Evolutionary conservation across 352 stramenopile species (phyloP).

Genomic region (Phytopythium helicoides): DNA sequence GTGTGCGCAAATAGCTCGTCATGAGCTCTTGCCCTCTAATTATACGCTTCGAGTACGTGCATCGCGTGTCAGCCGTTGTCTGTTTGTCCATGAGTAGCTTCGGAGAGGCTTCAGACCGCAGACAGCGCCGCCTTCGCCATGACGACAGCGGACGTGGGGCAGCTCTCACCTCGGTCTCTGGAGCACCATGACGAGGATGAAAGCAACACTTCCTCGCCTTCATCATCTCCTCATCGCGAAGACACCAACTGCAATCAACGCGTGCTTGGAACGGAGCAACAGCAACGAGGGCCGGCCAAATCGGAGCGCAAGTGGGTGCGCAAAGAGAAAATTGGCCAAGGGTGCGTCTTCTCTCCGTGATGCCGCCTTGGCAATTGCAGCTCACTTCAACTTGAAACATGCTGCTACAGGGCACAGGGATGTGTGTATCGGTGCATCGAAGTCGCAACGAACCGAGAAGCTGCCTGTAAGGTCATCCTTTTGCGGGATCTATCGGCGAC

Average conservation of each 20-base stretch:
- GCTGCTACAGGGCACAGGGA: conserved; percentile 45
- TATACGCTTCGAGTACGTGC: no score
- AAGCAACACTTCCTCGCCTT: conserved; percentile 9
- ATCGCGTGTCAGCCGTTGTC: neutral
- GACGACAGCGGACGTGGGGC: no score
- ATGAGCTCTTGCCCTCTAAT: no score
- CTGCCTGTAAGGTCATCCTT: conserved; percentile 71
- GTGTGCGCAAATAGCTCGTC: no score
- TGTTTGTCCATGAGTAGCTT: conserved; percentile 6
- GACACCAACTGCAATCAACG: conserved; percentile 18
- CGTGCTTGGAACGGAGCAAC: neutral
- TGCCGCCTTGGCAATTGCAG: neutral
- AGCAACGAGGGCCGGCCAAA: neutral
- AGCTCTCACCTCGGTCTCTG: neutral
- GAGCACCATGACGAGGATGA: neutral
- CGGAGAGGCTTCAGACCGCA: conserved; percentile 1
- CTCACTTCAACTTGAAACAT: conserved; percentile 4
- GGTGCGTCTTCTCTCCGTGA: conserved; percentile 23
- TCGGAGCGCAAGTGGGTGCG: conserved; percentile 37
- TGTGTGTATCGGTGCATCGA: conserved; percentile 75
- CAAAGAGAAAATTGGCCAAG: conserved; percentile 82
- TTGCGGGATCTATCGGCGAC: conserved; percentile 44
- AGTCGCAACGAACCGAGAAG: conserved; percentile 37
- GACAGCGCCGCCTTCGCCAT: no score
- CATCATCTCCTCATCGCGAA: conserved; percentile 26